phyloP scores from a whole-genome alignment of 768 basidiomycete species.

The Kwoniella bestiolae region DNA sequence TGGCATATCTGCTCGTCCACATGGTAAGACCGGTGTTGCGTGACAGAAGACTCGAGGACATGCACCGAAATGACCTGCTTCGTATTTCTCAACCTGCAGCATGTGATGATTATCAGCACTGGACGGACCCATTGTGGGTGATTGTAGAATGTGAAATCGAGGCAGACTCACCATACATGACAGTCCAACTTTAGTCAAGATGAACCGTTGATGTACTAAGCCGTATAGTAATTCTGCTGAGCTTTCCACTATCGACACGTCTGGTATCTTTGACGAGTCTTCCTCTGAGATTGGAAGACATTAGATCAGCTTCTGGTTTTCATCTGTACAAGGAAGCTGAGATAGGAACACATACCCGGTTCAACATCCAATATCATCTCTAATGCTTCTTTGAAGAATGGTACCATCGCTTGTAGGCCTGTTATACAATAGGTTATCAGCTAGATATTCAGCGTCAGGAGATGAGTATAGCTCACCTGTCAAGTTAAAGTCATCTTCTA shows the following conservation, averaged over 20 bases:
- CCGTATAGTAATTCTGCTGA: slow-evolving; percentile 97
- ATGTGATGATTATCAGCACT: neutral
- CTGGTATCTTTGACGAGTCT: slow-evolving; percentile 93
- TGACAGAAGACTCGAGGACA: slow-evolving; percentile 96
- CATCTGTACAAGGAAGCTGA: neutral
- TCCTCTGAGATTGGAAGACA: slow-evolving; percentile 60
- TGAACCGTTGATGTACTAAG: slow-evolving; percentile 95
- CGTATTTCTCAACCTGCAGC: slow-evolving; percentile 91
- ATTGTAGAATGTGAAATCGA: neutral
- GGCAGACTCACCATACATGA: slow-evolving; percentile 84
- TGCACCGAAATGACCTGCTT: slow-evolving; percentile 83
- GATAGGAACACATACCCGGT: slow-evolving; percentile 71
- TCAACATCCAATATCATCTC: slow-evolving; percentile 99
- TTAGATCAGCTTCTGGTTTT: neutral
- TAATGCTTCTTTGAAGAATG: slow-evolving; percentile 99
- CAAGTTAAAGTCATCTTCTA: slow-evolving; percentile 99
- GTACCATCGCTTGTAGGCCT: slow-evolving; percentile 66
- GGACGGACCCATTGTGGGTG: neutral
- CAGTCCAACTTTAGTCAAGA: slow-evolving; percentile 89
- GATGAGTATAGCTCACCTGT: slow-evolving; percentile 65
- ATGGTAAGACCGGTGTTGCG: slow-evolving; percentile 85
- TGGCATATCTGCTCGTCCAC: slow-evolving; percentile 92
- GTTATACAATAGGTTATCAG: neutral
- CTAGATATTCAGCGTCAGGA: neutral
- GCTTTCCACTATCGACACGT: slow-evolving; percentile 96